A percentile compares a stretch with the other conserved stretches of the same genome.
Conservation (phyloP, 257 asterid genomes). For the Misopates orontium region DNA sequence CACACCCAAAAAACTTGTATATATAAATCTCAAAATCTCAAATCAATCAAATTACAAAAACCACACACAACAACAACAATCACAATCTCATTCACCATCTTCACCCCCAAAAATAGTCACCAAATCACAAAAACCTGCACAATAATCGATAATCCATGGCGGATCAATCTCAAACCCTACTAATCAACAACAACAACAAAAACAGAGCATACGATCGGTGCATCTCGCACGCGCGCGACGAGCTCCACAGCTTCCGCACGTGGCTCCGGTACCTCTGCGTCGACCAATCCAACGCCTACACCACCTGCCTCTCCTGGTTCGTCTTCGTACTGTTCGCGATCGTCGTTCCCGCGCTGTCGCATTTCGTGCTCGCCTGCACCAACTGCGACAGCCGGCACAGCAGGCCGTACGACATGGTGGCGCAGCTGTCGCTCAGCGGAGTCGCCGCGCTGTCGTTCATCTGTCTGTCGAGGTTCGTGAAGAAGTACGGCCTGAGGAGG, state of each 20-base stretch:
- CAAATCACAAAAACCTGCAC: no score
- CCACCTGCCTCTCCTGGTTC: slow-evolving; percentile 68
- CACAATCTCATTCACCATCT: no score
- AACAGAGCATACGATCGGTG: slow-evolving; percentile 40
- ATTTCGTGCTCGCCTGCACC: slow-evolving; percentile 61
- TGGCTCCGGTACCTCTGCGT: slow-evolving; percentile 94
- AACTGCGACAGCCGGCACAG: slow-evolving; percentile 71
- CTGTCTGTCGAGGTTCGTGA: slow-evolving; percentile 61
- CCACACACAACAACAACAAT: no score
- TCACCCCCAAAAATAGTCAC: no score
- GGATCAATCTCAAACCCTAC: slow-evolving; percentile 28
- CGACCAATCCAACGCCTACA: slow-evolving; percentile 69
- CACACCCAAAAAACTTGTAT: slow-evolving; percentile 1
- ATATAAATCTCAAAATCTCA: neutral
- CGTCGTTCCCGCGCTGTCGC: slow-evolving; percentile 73
- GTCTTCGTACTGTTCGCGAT: slow-evolving; percentile 55
- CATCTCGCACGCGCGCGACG: slow-evolving; percentile 71
- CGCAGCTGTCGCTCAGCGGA: slow-evolving; percentile 82
- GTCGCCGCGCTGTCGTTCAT: slow-evolving; percentile 73
- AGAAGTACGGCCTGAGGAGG: slow-evolving; percentile 66
- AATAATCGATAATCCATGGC: slow-evolving; percentile 34
- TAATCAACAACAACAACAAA: slow-evolving; percentile 9
- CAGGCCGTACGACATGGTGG: slow-evolving; percentile 76
- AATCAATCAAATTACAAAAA: neutral
- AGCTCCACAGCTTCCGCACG: slow-evolving; percentile 64